A percentile compares a stretch with the other conserved stretches of the same genome.
phyloP scores from a whole-genome alignment of 2,329 filamentous ascomycete species.

The Tolypocladium inflatum region DNA sequence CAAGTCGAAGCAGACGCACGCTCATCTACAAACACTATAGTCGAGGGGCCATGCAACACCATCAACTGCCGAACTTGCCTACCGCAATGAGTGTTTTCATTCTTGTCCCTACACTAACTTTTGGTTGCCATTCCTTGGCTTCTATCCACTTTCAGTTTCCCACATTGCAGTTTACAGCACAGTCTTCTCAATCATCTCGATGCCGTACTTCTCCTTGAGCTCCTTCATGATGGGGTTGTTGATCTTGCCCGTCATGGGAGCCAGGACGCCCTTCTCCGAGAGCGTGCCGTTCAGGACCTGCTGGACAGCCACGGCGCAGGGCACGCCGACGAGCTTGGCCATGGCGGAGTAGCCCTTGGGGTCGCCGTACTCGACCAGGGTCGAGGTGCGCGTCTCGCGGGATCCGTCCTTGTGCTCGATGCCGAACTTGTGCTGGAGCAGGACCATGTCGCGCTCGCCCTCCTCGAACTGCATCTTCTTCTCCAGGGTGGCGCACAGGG shows the following conservation, averaged over 20 bases:
- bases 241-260: conserved; percentile 65
- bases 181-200: conserved; percentile 63
- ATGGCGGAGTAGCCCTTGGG: conserved; percentile 73
- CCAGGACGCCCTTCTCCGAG: conserved; percentile 62
- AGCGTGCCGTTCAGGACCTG: conserved; percentile 70
- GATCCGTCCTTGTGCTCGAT: conserved; percentile 75
- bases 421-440: conserved; percentile 73
- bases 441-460: conserved; percentile 76
- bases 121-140: not conserved
- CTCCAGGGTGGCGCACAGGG: conserved; percentile 81
- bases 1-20: not conserved
- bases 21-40: no score
- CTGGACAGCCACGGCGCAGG: conserved; percentile 56
- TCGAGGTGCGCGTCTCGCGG: conserved; percentile 69
- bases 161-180: conserved; percentile 20
- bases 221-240: conserved; percentile 67
- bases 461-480: conserved; percentile 83
- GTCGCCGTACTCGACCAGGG: conserved; percentile 73
- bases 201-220: conserved; percentile 68
- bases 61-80: not conserved
- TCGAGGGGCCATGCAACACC: no score
- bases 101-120: not conserved
- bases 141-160: not conserved
- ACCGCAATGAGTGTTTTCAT: not conserved
- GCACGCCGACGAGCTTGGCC: conserved; percentile 73